A percentile compares a stretch with the other conserved stretches of the same genome.
Conservation (phyloP, 495 filamentous ascomycete genomes). For the Aspergillus indologenus region DNA sequence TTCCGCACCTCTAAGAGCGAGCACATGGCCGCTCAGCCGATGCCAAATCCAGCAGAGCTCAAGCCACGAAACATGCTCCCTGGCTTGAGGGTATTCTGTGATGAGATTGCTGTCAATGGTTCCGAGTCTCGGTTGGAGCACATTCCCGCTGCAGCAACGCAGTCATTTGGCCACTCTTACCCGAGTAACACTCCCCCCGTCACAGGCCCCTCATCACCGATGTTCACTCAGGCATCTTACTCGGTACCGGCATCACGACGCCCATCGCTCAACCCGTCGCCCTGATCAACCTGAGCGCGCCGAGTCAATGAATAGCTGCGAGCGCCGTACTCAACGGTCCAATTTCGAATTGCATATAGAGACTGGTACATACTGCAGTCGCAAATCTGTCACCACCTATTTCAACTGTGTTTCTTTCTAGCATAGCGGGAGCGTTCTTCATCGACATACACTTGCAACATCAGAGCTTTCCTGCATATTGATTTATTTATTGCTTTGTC, state of each 20-base stretch:
- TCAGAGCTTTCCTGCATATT: neutral
- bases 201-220: constrained; percentile 41
- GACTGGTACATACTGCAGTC: neutral
- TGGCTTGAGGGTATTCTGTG: constrained; percentile 40
- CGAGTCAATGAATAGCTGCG: neutral
- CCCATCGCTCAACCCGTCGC: constrained; percentile 31
- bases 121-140: constrained; percentile 29
- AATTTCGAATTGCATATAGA: neutral
- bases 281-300: constrained; percentile 14
- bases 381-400: neutral
- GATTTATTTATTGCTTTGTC: neutral
- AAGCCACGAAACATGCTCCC: constrained; percentile 38
- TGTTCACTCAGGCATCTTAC: constrained; percentile 32
- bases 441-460: constrained; percentile 5
- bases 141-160: constrained; percentile 28
- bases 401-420: constrained; percentile 7
- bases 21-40: constrained; percentile 25
- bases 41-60: constrained; percentile 31
- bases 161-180: constrained; percentile 31
- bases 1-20: constrained; percentile 42
- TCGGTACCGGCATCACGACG: constrained; percentile 31
- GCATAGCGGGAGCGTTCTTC: constrained; percentile 20
- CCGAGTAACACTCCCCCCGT: constrained; percentile 35
- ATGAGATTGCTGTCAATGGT: constrained; percentile 32
- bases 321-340: neutral